These are phyloP conservation scores for Sporothrix euskadiensis DNA, from an alignment of 2,329 filamentous ascomycete genomes.

Conservation along the genomic window DNA sequence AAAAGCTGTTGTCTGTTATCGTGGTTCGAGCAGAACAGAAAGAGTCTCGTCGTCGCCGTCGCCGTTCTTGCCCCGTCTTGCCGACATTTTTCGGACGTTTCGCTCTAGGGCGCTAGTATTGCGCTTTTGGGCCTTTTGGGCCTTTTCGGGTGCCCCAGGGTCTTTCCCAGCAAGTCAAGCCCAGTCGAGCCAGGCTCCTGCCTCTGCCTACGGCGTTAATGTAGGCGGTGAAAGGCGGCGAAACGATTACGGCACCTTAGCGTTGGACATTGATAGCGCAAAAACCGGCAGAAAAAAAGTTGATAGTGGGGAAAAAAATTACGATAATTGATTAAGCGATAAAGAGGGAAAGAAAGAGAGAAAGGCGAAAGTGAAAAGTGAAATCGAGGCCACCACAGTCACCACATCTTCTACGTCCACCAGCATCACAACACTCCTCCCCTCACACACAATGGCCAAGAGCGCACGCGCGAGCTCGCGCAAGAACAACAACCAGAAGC, in stretches of 20 bases:
- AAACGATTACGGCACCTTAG: background rate
- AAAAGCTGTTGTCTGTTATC: background rate
- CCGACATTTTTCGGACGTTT: slow-evolving; percentile 23
- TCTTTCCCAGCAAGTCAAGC: too few relatives aligned
- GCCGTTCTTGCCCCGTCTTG: slow-evolving; percentile 15
- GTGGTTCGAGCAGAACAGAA: background rate
- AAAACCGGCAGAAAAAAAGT: slow-evolving; percentile 31
- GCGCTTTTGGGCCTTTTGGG: background rate
- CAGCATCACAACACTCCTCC: background rate
- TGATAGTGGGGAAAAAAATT: slow-evolving; percentile 19
- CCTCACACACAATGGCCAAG: slow-evolving; percentile 70
- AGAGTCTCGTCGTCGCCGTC: slow-evolving; percentile 15
- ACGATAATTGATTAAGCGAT: background rate
- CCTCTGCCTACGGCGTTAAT: background rate
- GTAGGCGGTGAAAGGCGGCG: slow-evolving; percentile 24
- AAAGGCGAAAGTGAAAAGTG: slow-evolving; percentile 4
- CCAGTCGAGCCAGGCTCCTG: background rate
- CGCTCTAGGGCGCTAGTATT: background rate
- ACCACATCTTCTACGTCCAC: background rate
- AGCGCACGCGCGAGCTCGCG: slow-evolving; percentile 74
- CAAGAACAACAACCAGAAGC: slow-evolving; percentile 79
- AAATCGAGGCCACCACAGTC: background rate
- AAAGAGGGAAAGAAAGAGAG: background rate
- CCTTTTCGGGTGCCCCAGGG: background rate
- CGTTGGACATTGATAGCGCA: background rate